Evolutionary conservation across 2,329 filamentous ascomycete genomes (phyloP).

Genomic region (Exophiala mesophila): DNA sequence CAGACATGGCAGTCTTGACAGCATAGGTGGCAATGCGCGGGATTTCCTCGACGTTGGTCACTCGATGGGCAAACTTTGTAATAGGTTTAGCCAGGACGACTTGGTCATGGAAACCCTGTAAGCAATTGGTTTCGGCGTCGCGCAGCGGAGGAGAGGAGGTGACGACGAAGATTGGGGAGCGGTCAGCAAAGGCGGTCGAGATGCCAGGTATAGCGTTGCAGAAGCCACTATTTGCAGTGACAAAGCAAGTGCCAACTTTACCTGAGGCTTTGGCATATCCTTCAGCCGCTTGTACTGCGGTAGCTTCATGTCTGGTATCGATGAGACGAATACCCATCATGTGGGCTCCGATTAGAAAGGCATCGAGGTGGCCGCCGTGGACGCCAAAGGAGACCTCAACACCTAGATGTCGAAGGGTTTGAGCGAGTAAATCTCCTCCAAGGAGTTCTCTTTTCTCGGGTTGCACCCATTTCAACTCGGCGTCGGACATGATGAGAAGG

Average conservation of each 20-base stretch:
- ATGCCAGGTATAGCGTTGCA: slow-evolving; percentile 44
- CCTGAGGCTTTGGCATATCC: slow-evolving; percentile 43
- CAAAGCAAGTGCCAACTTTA: slow-evolving; percentile 43
- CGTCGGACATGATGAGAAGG: slow-evolving; percentile 5
- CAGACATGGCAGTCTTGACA: slow-evolving; percentile 36
- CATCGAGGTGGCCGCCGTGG: slow-evolving; percentile 47
- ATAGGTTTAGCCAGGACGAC: slow-evolving; percentile 41
- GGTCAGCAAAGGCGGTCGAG: slow-evolving; percentile 43
- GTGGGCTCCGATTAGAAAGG: slow-evolving; percentile 43
- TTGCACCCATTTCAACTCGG: slow-evolving; percentile 17
- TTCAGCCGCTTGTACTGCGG: slow-evolving; percentile 46
- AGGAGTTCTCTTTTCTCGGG: slow-evolving; percentile 38
- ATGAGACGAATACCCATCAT: slow-evolving; percentile 39
- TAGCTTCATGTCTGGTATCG: slow-evolving; percentile 46
- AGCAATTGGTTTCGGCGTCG: slow-evolving; percentile 43
- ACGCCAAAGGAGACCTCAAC: slow-evolving; percentile 44
- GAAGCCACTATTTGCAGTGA: slow-evolving; percentile 47
- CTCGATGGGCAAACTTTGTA: slow-evolving; percentile 44
- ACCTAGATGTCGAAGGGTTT: slow-evolving; percentile 40
- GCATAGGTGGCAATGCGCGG: slow-evolving; percentile 43
- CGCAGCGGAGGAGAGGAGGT: slow-evolving; percentile 43
- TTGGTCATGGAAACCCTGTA: slow-evolving; percentile 46
- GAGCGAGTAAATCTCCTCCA: slow-evolving; percentile 44
- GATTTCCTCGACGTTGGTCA: slow-evolving; percentile 42
- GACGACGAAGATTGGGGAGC: slow-evolving; percentile 42